Evolutionary conservation across 2,329 filamentous ascomycete genomes (phyloP).

Genomic region (Juglanconis sp.): DNA sequence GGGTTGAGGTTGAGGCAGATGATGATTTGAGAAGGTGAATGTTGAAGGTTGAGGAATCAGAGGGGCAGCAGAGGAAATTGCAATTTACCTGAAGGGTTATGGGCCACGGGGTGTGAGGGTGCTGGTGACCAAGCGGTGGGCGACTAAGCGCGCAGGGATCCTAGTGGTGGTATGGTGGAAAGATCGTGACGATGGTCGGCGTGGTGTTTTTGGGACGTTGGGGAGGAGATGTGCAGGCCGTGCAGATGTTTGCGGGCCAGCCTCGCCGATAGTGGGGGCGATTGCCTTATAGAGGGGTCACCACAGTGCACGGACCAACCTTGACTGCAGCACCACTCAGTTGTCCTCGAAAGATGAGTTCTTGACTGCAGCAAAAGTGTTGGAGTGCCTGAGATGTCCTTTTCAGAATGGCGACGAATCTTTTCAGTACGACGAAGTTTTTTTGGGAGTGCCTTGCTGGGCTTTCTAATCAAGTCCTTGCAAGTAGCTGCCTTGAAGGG

Average conservation of each 20-base stretch:
- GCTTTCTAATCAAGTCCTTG: too few species aligned
- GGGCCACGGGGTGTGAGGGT: neutral
- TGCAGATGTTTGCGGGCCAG: slow-evolving; percentile 8
- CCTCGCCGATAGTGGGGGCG: slow-evolving; percentile 16
- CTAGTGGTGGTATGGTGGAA: neutral
- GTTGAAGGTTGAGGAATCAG: neutral
- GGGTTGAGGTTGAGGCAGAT: too few species aligned
- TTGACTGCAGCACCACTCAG: too few species aligned
- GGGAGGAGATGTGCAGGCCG: neutral
- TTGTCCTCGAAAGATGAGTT: neutral
- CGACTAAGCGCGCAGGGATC: neutral
- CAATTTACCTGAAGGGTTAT: neutral
- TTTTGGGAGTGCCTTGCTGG: too few species aligned
- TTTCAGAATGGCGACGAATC: too few species aligned
- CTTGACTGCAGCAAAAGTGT: neutral
- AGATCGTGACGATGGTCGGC: neutral
- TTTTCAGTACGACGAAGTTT: too few species aligned
- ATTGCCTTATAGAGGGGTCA: slow-evolving; percentile 10
- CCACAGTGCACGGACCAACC: slow-evolving; percentile 4
- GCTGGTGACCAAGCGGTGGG: neutral
- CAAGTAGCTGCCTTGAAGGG: too few species aligned
- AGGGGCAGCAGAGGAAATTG: neutral
- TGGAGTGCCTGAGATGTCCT: too few species aligned
- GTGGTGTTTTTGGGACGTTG: slow-evolving; percentile 7
- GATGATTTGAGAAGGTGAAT: neutral